Conservation (phyloP, 192 early-diverging fungal genomes). For the Coemansia sp. region DNA sequence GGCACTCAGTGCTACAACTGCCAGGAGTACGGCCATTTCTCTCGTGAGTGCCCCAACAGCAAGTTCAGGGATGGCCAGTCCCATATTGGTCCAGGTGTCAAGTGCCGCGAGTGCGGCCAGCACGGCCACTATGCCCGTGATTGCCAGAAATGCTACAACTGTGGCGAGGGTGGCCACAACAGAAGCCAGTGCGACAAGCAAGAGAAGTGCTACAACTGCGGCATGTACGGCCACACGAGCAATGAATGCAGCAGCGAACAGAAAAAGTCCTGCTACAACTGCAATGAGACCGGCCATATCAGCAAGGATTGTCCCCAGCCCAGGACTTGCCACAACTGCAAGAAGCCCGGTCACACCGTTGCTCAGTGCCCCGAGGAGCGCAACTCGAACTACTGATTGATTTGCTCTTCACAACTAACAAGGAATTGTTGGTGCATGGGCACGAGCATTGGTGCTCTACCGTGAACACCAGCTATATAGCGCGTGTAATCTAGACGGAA, state of each 20-base stretch:
- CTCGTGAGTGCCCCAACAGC: not conserved
- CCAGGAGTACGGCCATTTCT: slow-evolving; percentile 1
- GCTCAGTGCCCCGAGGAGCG: slow-evolving; percentile 39
- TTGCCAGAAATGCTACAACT: slow-evolving; percentile 48
- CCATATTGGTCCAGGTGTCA: not conserved
- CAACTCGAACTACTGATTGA: not conserved
- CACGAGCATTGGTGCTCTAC: too few relatives aligned
- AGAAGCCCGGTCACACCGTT: slow-evolving; percentile 43
- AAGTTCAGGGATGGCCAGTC: too few relatives aligned
- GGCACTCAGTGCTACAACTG: slow-evolving; percentile 5
- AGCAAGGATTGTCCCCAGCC: slow-evolving; percentile 38
- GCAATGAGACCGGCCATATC: slow-evolving; percentile 49
- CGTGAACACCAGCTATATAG: slow-evolving; percentile 1
- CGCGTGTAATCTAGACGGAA: not conserved
- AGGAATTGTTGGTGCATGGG: too few relatives aligned
- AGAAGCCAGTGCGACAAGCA: slow-evolving; percentile 37
- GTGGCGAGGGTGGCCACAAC: slow-evolving; percentile 52
- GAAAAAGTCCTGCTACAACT: slow-evolving; percentile 46
- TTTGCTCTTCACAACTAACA: too few relatives aligned
- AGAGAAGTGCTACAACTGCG: slow-evolving; percentile 47
- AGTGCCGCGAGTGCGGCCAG: slow-evolving; percentile 15
- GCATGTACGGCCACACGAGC: slow-evolving; percentile 26
- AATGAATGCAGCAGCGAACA: slow-evolving; percentile 26
- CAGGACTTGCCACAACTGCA: slow-evolving; percentile 57
- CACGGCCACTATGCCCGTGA: slow-evolving; percentile 12